These are phyloP conservation scores for Nicotiana otophora DNA, from an alignment of 257 asterid genomes.

Conservation along the genomic window DNA sequence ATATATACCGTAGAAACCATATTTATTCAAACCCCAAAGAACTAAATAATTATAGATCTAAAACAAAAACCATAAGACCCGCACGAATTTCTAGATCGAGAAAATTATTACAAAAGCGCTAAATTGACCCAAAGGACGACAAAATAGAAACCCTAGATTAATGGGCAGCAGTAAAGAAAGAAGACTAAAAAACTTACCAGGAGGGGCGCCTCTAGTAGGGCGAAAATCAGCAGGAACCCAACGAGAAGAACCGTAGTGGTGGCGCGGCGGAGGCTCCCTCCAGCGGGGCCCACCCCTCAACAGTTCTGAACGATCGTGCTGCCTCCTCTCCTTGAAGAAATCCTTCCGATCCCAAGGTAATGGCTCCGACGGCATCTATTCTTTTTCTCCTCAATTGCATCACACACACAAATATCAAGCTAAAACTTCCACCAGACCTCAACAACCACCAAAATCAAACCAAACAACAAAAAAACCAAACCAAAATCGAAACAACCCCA, in stretches of 20 bases:
- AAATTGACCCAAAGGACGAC: background rate
- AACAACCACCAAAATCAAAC: background rate
- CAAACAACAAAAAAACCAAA: background rate
- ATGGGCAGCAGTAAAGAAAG: background rate
- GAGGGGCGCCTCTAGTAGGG: conserved; percentile 44
- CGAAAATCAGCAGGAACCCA: conserved; percentile 64
- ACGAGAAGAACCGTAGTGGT: conserved; percentile 41
- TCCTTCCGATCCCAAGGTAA: conserved; percentile 97
- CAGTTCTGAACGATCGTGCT: conserved; percentile 78
- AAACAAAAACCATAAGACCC: background rate
- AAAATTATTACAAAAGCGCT: background rate
- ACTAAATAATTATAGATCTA: background rate
- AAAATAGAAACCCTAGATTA: conserved; percentile 9
- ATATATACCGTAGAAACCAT: background rate
- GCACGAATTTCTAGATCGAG: background rate
- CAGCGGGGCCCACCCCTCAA: conserved; percentile 55
- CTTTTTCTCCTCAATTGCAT: conserved; percentile 44
- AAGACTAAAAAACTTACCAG: conserved; percentile 43
- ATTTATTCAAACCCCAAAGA: background rate
- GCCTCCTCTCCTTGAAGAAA: conserved; percentile 61
- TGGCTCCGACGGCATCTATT: conserved; percentile 93
- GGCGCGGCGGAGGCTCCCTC: conserved; percentile 56
- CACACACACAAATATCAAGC: conserved; percentile 24
- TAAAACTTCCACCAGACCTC: background rate
- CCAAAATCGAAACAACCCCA: background rate